phyloP scores from a whole-genome alignment of 108 stramenopile genomes.

The Nitzschia sp. region DNA sequence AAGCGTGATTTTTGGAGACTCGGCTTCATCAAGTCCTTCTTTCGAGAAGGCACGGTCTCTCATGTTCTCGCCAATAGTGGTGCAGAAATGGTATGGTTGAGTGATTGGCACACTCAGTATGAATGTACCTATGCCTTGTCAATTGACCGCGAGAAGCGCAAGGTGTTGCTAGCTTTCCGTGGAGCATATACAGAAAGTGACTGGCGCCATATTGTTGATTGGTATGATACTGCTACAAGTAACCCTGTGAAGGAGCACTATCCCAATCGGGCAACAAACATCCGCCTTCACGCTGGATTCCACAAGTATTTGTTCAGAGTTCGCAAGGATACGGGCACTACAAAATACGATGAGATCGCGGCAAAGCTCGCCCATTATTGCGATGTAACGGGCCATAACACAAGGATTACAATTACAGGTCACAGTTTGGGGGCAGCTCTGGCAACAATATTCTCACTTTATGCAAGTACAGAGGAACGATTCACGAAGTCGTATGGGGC shows the following conservation, averaged over 20 bases:
- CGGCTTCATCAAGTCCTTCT: conserved; percentile 61
- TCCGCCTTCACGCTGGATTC: conserved; percentile 57
- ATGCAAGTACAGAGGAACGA: conserved; percentile 63
- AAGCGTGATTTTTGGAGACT: conserved; percentile 43
- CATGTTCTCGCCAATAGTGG: conserved; percentile 54
- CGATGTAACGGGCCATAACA: conserved; percentile 52
- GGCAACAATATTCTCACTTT: conserved; percentile 55
- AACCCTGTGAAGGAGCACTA: conserved; percentile 67
- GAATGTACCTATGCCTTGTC: conserved; percentile 64
- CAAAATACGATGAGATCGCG: conserved; percentile 68
- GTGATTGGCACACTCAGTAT: conserved; percentile 68
- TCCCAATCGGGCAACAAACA: conserved; percentile 27
- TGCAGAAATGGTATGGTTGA: conserved; percentile 65
- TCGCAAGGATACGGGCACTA: conserved; percentile 61
- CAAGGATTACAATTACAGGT: conserved; percentile 54
- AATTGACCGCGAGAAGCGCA: conserved; percentile 51
- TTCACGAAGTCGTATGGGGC: conserved; percentile 60
- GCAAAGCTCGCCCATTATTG: conserved; percentile 59
- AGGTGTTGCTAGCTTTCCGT: conserved; percentile 65
- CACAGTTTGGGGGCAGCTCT: conserved; percentile 68
- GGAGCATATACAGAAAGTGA: conserved; percentile 68
- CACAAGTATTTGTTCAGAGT: conserved; percentile 59
- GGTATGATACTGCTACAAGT: conserved; percentile 42
- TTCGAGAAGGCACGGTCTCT: conserved; percentile 52
- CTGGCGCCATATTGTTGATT: conserved; percentile 44